Conservation (phyloP, 768 basidiomycete genomes). For the Boletus pseudo-olivaceus region DNA sequence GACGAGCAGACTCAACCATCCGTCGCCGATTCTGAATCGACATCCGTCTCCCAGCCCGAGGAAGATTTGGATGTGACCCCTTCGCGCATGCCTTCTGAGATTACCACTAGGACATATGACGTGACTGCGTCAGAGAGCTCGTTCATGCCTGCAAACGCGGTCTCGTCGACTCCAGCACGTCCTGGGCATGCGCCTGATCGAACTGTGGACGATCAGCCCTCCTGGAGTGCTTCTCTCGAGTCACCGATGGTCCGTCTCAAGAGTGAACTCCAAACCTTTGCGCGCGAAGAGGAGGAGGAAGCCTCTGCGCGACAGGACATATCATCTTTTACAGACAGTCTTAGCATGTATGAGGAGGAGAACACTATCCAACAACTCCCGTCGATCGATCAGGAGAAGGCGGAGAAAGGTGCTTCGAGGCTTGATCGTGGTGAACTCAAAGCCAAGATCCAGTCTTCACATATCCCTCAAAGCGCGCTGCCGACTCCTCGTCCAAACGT, state of each 20-base stretch:
- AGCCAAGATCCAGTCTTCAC: slow-evolving; percentile 44
- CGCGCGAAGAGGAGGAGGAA: slow-evolving; percentile 35
- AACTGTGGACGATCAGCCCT: slow-evolving; percentile 48
- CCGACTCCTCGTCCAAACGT: slow-evolving; percentile 38
- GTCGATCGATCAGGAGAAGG: slow-evolving; percentile 43
- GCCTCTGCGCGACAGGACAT: slow-evolving; percentile 26
- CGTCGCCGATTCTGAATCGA: slow-evolving; percentile 13
- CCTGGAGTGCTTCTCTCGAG: slow-evolving; percentile 74
- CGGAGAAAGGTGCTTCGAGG: slow-evolving; percentile 39
- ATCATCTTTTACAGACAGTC: slow-evolving; percentile 24
- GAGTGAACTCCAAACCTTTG: slow-evolving; percentile 56
- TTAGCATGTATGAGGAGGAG: slow-evolving; percentile 29
- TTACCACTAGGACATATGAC: slow-evolving; percentile 25
- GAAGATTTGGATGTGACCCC: slow-evolving; percentile 6
- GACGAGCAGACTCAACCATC: slow-evolving; percentile 44
- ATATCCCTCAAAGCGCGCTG: slow-evolving; percentile 19
- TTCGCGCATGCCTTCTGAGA: slow-evolving; percentile 10
- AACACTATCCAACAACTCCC: slow-evolving; percentile 24
- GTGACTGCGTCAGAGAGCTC: slow-evolving; percentile 60
- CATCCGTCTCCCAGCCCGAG: slow-evolving; percentile 10
- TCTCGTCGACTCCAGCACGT: slow-evolving; percentile 75
- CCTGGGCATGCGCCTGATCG: slow-evolving; percentile 31
- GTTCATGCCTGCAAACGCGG: slow-evolving; percentile 69
- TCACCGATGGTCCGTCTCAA: slow-evolving; percentile 69
- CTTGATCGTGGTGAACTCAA: slow-evolving; percentile 50